These are phyloP conservation scores for Typha latifolia DNA, from an alignment of 176 grass and related monocot genomes.

Conservation along the genomic window DNA sequence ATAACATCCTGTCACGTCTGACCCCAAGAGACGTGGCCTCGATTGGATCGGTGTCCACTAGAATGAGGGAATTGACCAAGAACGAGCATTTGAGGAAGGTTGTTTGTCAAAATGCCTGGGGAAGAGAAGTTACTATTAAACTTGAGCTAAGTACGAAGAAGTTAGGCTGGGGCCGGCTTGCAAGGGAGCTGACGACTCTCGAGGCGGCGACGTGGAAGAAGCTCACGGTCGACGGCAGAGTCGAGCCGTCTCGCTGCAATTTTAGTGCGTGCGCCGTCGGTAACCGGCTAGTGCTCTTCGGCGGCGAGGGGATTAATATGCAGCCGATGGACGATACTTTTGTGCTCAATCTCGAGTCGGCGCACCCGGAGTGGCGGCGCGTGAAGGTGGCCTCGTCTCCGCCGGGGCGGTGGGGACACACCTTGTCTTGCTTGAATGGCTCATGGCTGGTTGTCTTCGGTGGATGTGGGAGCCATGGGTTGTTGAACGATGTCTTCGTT, in stretches of 20 bases:
- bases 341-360: constrained; percentile 78
- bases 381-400: constrained; percentile 81
- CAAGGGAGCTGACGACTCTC: constrained; percentile 92
- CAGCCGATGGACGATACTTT: constrained; percentile 96
- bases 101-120: constrained; percentile 95
- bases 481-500: constrained; percentile 87
- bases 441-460: constrained; percentile 97
- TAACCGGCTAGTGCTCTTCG: constrained; percentile 83
- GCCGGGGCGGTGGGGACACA: constrained; percentile 89
- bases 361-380: constrained; percentile 68
- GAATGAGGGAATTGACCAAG: constrained; percentile 73
- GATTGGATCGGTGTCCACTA: constrained; percentile 75
- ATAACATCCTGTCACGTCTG: constrained; percentile 77
- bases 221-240: constrained; percentile 73
- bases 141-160: constrained; percentile 81
- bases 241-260: constrained; percentile 95
- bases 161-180: constrained; percentile 82
- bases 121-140: constrained; percentile 67
- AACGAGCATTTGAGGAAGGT: constrained; percentile 85
- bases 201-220: constrained; percentile 93
- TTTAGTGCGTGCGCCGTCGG: constrained; percentile 91
- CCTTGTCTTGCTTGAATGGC: constrained; percentile 76
- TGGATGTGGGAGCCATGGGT: constrained; percentile 65
- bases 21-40: constrained; percentile 81
- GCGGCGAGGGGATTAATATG: constrained; percentile 92